Evolutionary conservation across 306 rosid species (phyloP), one percentile per base, ranked within the genome.

Genomic region (Notholithocarpus densiflorus): DNA sequence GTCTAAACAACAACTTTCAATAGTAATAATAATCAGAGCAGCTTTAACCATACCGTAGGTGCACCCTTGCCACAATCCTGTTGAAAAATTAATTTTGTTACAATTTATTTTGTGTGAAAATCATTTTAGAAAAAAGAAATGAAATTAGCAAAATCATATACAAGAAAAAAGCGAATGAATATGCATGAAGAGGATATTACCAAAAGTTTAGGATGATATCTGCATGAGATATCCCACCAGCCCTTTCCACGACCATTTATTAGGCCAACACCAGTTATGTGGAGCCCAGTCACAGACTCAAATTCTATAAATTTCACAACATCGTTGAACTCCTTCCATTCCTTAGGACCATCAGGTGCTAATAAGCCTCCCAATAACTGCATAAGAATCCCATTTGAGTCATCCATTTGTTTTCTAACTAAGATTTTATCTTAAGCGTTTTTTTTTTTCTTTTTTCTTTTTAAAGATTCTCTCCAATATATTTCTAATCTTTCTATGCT

Each of bases 161-260:
- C 14, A 10, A 72, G 40, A 11, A 23, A 51, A 27, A 26, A 23
- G 4, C n/a, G 2, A 55, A 3, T 3, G 18, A 27, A 3, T 2
- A 3, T 11, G 3, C 40, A 64, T 64, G 6, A 1, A 12, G 5
- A 64, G 14, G 17, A 24, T 17, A 31, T 4, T 56, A 78, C 81
- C 82, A 45, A 1, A 45, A 45, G 53, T 24, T 29, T 14, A 17
- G 73, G 82, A 72, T 79, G 73, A 48, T 32, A 5, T 26, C 62
- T 51, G 72, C 82, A 72, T 8, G 71, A 57, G 31, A 34, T 23
- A 62, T 79, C 82, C 82, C 82, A 79, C 82, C 82, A 79, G 6
- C n/a, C 23, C 62, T 79, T 26, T 4, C 82, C 82, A 57, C 73
- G 72, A 4, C 77, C 82, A 43, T 79, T 52, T 12, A 79, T 60